Base-by-base conservation (phyloP, 176 grass and related monocot genomes). In the Oryza glaberrima region DNA sequence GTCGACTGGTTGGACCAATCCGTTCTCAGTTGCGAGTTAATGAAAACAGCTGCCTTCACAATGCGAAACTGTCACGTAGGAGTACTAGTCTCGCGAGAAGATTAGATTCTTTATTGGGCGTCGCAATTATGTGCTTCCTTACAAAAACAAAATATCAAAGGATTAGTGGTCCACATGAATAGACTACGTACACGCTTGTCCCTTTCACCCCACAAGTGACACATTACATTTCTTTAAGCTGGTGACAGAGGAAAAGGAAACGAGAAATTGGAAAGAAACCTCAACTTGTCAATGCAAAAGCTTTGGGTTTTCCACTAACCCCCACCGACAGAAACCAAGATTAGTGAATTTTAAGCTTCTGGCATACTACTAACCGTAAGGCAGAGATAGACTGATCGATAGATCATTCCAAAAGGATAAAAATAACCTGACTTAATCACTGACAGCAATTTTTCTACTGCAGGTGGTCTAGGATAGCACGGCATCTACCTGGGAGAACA, bases 391-490 rank as follows among this genome's bases (percentile, higher is more conserved):
- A 20, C 3, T 28, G 3, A 44, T 35, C 43, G 10, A 2, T 10
- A 44, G 43, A 44, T 44, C 9, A 51, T 35, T 47, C 58, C 41
- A 67, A 70, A 26, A 52, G n/a, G 13, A 34, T 44, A 49, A 23
- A 63, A 23, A 63, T 30, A 73, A 69, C 13, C 25, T 30, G 11
- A 10, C 1, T 32, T 73, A 32, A 51, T 81, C 72, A 48, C 61
- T 78, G 74, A 82, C 71, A 67, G 64, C 7, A 26, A 49, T 75
- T 54, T 80, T 15, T 77, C 0, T 89, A 15, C 46, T 16, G 38
- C 80, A 98, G 96, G 83, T 98, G 96, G 96, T 95, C 96, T 41
- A 89, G 81, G 66, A 98, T 98, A 75, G 93, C 96, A 76, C 81
- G 80, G 38, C 90, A 94, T 85, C 58, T 98, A 41, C 93, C 93